Evolutionary conservation across 495 filamentous ascomycete genomes (phyloP), one percentile per base, ranked within the genome.

Genomic region (Hypoxylon trugodes): DNA sequence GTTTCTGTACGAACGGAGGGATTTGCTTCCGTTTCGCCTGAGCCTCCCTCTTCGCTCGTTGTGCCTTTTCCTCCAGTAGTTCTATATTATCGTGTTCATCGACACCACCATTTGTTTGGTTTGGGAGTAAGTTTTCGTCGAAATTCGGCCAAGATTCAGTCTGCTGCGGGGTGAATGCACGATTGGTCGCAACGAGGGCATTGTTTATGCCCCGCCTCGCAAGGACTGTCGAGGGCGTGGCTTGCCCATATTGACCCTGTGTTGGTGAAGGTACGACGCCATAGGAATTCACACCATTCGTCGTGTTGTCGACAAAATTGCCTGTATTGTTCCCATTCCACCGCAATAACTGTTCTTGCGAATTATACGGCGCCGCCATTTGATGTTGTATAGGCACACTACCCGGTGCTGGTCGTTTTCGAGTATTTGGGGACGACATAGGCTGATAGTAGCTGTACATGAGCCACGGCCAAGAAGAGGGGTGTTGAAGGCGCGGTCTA

Each of bases 1-100:
- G 76, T 73, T 99, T 99, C 75, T 98, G 96, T 7, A 99, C 92
- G 77, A 99, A 99, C 8, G 95, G 95, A 2, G 95, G 96, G 30
- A 99, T 98, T 69, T 92, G 90, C 76, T 96, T 97, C 58, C 92
- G 79, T 71, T 96, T 96, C 2, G 87, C 80, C 75, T 90, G 88
- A 2, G 91, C 88, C 19, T 96, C 93, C 69, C 86, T 83, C 79
- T 94, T 96, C 12, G 92, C 93, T 41, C 84, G 74, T 59, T 84
- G 70, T 8, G 91, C 93, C 70, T 82, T 87, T 70, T 88, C 83
- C 69, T 94, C 90, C 6, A 96, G 82, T 25, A 90, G 81, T 46
- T 91, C 90, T 54, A 92, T 78, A 61, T 86, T 89, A 61, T 93
- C 90, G 77, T 80, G 83, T 74, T 78, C 86, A 73, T 75, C 84